phyloP scores from a whole-genome alignment of 495 filamentous ascomycete genomes.

The Aspergillus olivimuriae region DNA sequence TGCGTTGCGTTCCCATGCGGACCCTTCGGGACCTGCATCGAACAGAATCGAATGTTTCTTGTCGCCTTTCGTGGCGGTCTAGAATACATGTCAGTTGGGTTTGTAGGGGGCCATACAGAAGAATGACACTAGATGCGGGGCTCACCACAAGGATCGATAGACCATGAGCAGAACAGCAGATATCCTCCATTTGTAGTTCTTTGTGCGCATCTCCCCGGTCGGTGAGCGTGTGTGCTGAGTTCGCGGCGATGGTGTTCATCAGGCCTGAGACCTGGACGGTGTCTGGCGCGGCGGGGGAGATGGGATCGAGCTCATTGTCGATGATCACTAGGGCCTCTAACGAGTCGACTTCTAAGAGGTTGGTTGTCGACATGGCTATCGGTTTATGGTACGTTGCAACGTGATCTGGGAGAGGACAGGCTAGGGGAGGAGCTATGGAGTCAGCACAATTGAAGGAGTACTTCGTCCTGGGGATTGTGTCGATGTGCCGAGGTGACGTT shows the following conservation, averaged over 20 bases:
- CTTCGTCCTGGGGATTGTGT: too few relatives aligned
- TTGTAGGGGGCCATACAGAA: background rate
- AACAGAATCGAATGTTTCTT: conserved; percentile 51
- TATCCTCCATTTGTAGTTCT: conserved; percentile 48
- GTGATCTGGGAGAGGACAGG: too few relatives aligned
- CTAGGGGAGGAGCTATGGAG: too few relatives aligned
- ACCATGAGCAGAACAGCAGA: conserved; percentile 57
- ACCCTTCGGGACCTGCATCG: conserved; percentile 53
- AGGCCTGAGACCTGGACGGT: conserved; percentile 40
- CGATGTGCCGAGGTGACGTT: too few relatives aligned
- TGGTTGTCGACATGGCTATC: background rate
- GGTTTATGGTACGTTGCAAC: too few relatives aligned
- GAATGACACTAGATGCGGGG: background rate
- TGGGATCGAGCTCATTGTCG: conserved; percentile 54
- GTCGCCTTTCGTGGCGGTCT: conserved; percentile 50
- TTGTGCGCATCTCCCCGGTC: conserved; percentile 37
- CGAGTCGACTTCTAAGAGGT: conserved; percentile 40
- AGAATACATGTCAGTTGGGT: too few relatives aligned
- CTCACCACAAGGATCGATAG: conserved; percentile 50
- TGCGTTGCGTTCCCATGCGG: conserved; percentile 50
- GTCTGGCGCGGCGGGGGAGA: conserved; percentile 44
- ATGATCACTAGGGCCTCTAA: conserved; percentile 44
- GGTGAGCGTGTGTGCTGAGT: conserved; percentile 20
- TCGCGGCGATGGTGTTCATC: conserved; percentile 33
- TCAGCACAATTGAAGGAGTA: too few relatives aligned